Base-by-base conservation (phyloP, 768 basidiomycete species). In the Zangia roseola region DNA sequence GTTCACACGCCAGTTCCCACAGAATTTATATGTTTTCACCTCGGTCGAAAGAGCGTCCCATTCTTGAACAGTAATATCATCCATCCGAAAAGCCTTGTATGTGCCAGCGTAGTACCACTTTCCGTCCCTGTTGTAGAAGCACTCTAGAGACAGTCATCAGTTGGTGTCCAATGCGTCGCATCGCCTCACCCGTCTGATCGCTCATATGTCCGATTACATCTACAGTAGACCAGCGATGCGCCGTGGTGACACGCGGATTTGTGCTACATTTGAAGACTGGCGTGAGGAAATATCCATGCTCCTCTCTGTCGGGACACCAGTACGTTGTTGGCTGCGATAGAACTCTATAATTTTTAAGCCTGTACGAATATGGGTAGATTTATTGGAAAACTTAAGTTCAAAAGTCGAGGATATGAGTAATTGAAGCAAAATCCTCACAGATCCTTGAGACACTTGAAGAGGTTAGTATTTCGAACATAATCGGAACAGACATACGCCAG, bases 71-170 rank as follows among this genome's bases (percentile, higher is more conserved):
- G 81, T 80, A 13, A 91, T 69, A 48, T 86, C 80, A 23, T 81
- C 82, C 41, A 91, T 74, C 44, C 74, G 69, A 61, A 91, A 81
- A 1, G 78, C 78, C 45, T 76, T 80, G 68, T 91, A 91, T 4
- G 80, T 75, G n/a, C 88, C 88, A 12, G 88, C 88, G 52, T 91
- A 91, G 62, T 90, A 91, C 86, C 86, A 91, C 50, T 80, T 79
- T 8, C 84, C 85, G 47, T 88, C 86, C 63, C 83, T 88, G 65
- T 83, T 85, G 57, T 82, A 91, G 65, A 91, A 91, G 54, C 86
- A 91, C 60, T 91, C 88, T 88, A 49, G 12, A 25, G 20, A 13
- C 20, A 28, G 13, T 30, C 2, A 37, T 55, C 25, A 56, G 50
- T 20, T 20, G 16, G n/a, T n/a, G 16, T 21, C 25, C 7, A 6